phyloP scores from a whole-genome alignment of 2,329 filamentous ascomycete genomes.

The Alternaria infectoria region DNA sequence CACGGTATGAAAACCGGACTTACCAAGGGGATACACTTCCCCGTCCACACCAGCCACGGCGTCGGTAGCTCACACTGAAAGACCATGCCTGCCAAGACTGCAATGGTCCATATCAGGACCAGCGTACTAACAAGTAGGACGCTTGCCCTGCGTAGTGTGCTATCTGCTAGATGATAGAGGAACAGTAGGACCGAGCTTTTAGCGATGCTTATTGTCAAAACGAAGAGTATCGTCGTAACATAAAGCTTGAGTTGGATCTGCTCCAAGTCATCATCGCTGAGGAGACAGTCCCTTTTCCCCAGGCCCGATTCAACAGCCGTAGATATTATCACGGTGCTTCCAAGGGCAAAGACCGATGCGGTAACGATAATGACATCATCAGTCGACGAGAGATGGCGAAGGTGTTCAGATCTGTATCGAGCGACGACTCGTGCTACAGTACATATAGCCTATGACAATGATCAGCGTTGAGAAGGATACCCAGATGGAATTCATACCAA shows the following conservation, averaged over 20 bases:
- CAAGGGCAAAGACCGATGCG: constrained; percentile 28
- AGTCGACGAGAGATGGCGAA: constrained; percentile 13
- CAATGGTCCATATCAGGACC: constrained; percentile 27
- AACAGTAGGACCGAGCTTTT: constrained; percentile 33
- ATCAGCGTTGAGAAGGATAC: constrained; percentile 5
- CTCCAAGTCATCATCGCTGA: constrained; percentile 7
- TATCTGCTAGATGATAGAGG: constrained; percentile 24
- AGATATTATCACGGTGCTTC: constrained; percentile 29
- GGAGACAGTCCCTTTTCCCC: constrained; percentile 22
- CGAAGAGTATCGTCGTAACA: constrained; percentile 30
- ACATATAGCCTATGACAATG: constrained; percentile 22
- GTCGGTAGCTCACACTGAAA: constrained; percentile 35
- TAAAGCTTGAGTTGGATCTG: constrained; percentile 29
- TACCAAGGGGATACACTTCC: constrained; percentile 34
- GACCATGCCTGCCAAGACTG: constrained; percentile 20
- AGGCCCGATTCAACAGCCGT: constrained; percentile 28
- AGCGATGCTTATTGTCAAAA: constrained; percentile 28
- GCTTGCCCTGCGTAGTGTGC: constrained; percentile 15
- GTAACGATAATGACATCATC: constrained; percentile 30
- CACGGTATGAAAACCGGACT: neutral
- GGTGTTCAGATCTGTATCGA: constrained; percentile 20
- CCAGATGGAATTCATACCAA: constrained; percentile 19
- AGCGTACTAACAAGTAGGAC: constrained; percentile 17
- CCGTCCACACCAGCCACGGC: constrained; percentile 31
- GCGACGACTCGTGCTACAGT: constrained; percentile 20